Conservation (phyloP, 2,329 filamentous ascomycete species). For the Albifimbria verrucaria region DNA sequence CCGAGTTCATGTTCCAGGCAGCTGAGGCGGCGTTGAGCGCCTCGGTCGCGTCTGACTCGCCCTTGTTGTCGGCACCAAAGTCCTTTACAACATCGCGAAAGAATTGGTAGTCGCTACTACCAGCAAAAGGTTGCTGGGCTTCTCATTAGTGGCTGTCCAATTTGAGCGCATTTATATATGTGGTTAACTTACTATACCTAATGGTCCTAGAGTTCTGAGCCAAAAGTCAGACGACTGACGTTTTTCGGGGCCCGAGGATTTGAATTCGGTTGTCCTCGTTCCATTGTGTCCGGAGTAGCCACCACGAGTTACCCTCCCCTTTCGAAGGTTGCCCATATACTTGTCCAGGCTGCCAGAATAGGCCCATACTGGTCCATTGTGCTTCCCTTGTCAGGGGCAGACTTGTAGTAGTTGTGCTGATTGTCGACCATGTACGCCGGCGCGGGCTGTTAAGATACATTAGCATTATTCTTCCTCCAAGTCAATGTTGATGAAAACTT, state of each 20-base stretch:
- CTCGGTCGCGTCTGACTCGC: neutral
- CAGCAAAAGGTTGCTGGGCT: constrained; percentile 10
- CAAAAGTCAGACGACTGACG: constrained; percentile 5
- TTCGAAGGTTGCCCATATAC: neutral
- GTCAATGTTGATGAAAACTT: neutral
- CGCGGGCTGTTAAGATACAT: constrained; percentile 4
- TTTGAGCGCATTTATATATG: neutral
- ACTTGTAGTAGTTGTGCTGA: constrained; percentile 13
- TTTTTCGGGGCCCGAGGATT: neutral
- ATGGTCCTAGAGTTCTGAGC: constrained; percentile 1
- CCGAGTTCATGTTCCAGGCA: constrained; percentile 45
- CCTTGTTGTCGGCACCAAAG: constrained; percentile 49
- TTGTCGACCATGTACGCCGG: constrained; percentile 19
- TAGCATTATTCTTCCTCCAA: neutral
- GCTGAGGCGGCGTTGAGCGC: constrained; percentile 62
- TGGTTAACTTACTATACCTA: neutral
- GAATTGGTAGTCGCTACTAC: constrained; percentile 45
- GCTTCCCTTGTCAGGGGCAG: constrained; percentile 15
- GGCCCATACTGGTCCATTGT: constrained; percentile 12
- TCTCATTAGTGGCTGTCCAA: neutral
- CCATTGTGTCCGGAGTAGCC: constrained; percentile 4
- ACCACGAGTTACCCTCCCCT: constrained; percentile 8
- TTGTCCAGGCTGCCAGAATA: constrained; percentile 10
- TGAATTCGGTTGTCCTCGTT: neutral
- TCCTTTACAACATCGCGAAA: constrained; percentile 53